Percentiles rank a stretch among this genome's conserved stretches.
phyloP scores from a whole-genome alignment of 208 protist genomes.

The Trypanosoma theileri region DNA sequence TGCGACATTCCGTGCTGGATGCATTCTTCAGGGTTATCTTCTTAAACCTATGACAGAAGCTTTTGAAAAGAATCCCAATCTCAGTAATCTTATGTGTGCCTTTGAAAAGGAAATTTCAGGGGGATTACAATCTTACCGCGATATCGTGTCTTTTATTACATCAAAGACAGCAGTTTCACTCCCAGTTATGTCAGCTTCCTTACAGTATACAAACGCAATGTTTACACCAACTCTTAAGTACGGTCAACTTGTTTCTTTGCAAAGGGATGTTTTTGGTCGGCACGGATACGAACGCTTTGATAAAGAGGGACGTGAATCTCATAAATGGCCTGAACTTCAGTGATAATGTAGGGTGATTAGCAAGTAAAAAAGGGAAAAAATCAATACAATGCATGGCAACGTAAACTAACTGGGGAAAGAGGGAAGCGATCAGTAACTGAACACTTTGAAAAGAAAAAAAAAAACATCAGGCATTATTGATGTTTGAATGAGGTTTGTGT shows the following conservation, averaged over 20 bases:
- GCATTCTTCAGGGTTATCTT: constrained; percentile 89
- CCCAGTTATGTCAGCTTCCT: constrained; percentile 74
- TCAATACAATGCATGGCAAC: too few species aligned
- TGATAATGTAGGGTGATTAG: constrained; percentile 27
- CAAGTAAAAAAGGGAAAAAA: background rate
- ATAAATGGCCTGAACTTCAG: constrained; percentile 84
- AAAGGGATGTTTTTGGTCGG: constrained; percentile 90
- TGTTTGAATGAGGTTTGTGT: too few species aligned
- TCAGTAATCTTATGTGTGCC: constrained; percentile 85
- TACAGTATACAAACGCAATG: constrained; percentile 88
- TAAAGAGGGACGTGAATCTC: constrained; percentile 76
- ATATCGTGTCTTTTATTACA: constrained; percentile 57
- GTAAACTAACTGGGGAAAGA: too few species aligned
- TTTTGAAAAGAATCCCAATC: constrained; percentile 84
- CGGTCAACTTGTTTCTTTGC: constrained; percentile 90
- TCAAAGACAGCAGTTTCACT: constrained; percentile 55
- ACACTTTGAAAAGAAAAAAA: too few species aligned
- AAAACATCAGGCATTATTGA: too few species aligned
- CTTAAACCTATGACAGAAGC: constrained; percentile 86
- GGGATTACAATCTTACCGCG: constrained; percentile 69
- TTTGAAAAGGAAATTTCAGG: constrained; percentile 80
- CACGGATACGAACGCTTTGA: constrained; percentile 90
- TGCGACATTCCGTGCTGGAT: constrained; percentile 89
- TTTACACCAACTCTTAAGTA: constrained; percentile 73
- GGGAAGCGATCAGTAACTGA: too few species aligned